phyloP scores from a whole-genome alignment of 768 basidiomycete genomes.

The Pulveroboletus frians region DNA sequence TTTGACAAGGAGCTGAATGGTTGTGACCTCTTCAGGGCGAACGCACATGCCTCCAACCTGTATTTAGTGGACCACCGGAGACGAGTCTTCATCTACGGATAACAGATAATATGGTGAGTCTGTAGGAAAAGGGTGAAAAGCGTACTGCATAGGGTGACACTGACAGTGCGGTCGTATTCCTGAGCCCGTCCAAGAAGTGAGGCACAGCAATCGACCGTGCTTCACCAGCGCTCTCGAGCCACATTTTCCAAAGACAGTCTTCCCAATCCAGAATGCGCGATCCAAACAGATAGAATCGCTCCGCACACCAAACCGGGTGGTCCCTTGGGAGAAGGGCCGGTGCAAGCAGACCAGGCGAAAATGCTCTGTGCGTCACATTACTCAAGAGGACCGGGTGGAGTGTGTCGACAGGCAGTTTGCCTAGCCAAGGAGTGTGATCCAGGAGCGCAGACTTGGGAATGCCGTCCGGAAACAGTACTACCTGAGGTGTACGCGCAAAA shows the following conservation, averaged over 20 bases:
- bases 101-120: background rate
- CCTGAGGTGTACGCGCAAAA: conserved; percentile 43
- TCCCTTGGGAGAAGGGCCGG: conserved; percentile 42
- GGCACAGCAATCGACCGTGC: conserved; percentile 19
- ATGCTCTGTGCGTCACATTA: conserved; percentile 27
- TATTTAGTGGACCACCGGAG: conserved; percentile 45
- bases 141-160: conserved; percentile 22
- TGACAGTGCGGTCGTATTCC: conserved; percentile 4
- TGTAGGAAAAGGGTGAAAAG: background rate
- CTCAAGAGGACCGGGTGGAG: conserved; percentile 28
- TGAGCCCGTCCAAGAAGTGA: conserved; percentile 4
- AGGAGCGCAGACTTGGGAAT: conserved; percentile 21
- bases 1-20: conserved; percentile 31
- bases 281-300: conserved; percentile 43
- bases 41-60: conserved; percentile 50
- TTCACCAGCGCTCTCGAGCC: conserved; percentile 49
- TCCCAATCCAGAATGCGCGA: conserved; percentile 53
- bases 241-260: conserved; percentile 63
- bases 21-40: conserved; percentile 37
- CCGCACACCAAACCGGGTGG: conserved; percentile 56
- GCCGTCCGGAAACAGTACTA: conserved; percentile 50
- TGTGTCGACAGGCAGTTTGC: conserved; percentile 7
- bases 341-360: conserved; percentile 38
- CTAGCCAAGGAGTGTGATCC: conserved; percentile 18
- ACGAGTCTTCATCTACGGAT: conserved; percentile 35